Conservation (phyloP, 148 eudicot genomes). For the Amaranthus cruentus region DNA sequence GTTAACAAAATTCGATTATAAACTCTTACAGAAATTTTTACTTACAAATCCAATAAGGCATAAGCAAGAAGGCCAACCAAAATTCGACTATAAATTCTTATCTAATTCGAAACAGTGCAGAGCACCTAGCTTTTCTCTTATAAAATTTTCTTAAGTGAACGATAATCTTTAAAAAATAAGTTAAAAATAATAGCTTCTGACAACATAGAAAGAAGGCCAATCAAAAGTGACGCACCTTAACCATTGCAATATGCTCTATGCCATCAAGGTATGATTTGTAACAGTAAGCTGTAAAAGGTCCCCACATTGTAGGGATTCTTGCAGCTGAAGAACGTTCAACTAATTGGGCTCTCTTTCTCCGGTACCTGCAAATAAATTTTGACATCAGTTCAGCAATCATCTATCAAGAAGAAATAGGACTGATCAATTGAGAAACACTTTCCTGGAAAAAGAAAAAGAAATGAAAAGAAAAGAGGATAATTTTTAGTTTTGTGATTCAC, state of each 20-base stretch:
- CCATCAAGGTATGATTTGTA: slow-evolving; percentile 54
- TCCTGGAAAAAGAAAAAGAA: too few relatives aligned
- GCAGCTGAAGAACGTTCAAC: slow-evolving; percentile 55
- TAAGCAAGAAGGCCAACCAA: too few relatives aligned
- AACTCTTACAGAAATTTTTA: background rate
- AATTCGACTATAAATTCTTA: background rate
- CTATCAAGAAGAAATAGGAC: background rate
- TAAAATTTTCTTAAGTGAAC: too few relatives aligned
- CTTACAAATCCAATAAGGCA: too few relatives aligned
- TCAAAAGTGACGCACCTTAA: slow-evolving; percentile 24
- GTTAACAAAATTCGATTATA: background rate
- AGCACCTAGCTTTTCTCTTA: too few relatives aligned
- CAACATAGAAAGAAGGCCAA: background rate
- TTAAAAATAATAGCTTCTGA: background rate
- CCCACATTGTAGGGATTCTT: slow-evolving; percentile 7
- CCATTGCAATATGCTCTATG: slow-evolving; percentile 68
- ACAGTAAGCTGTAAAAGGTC: background rate
- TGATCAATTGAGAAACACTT: background rate
- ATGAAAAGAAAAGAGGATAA: too few relatives aligned
- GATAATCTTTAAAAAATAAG: too few relatives aligned
- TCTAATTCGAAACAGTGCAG: background rate
- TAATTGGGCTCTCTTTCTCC: slow-evolving; percentile 49
- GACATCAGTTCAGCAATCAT: background rate
- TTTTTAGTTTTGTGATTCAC: too few relatives aligned
- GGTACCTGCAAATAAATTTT: slow-evolving; percentile 38